A percentile compares a stretch with the other conserved stretches of the same genome.
Conservation (phyloP, 208 protist species). For the Trichomonas gallinae region DNA sequence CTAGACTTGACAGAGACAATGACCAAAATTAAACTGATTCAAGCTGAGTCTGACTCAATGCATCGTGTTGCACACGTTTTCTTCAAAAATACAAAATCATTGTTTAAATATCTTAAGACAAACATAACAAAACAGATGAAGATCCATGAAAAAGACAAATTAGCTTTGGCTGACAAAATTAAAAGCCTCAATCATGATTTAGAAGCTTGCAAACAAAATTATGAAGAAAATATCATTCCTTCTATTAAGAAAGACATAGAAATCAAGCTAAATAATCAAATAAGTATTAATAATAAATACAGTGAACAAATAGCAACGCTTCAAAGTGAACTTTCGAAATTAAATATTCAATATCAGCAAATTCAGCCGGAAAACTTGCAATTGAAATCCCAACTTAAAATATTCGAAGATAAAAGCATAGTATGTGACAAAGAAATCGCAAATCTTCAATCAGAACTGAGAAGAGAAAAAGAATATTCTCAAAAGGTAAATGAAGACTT, state of each 20-base stretch:
- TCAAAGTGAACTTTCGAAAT: background rate
- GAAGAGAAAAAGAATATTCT: background rate
- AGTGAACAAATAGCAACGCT: background rate
- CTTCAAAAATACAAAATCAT: background rate
- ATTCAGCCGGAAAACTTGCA: background rate
- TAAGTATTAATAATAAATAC: background rate
- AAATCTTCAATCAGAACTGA: background rate
- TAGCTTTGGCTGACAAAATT: background rate
- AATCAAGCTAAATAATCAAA: background rate
- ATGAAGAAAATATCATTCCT: conserved; percentile 6
- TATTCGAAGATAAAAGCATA: background rate
- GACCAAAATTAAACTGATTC: background rate
- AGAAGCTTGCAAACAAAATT: background rate
- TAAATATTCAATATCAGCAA: background rate
- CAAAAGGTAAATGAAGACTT: background rate
- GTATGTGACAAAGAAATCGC: background rate
- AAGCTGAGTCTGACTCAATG: background rate
- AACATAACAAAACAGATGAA: background rate
- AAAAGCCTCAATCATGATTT: background rate
- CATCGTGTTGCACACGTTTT: background rate
- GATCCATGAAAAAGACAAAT: too few relatives aligned
- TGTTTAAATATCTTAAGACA: background rate
- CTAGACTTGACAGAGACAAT: background rate
- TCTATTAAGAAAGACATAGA: background rate
- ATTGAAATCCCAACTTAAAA: background rate